Evolutionary conservation across 2,329 filamentous ascomycete genomes (phyloP), one percentile per base, ranked within the genome.

Genomic region (Ceratocystis albifundus): DNA sequence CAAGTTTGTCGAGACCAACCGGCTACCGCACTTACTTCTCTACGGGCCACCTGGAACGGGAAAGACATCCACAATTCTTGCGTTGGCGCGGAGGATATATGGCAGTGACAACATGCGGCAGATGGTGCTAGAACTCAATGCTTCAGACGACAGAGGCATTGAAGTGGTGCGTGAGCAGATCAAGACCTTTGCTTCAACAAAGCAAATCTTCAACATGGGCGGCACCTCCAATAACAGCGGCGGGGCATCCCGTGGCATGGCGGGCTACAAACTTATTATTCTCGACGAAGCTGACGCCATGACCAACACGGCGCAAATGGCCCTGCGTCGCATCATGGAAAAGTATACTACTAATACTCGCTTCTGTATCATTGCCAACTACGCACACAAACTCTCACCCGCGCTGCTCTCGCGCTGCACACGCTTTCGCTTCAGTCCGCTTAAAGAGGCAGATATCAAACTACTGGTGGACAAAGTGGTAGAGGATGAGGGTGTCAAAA

Each of bases 291-390:
- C 94, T n/a, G 94, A 99, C 75, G 94, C 94, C 65, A 99, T 99
- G 94, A 99, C 94, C n/a, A 88, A 90, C 65, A 95, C 93, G 0
- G 94, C 94, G 4, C 94, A 99, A 77, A 99, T 99, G 93, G 94
- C 94, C 0, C 80, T 99, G 66, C 84, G 94, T 69, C 82, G 94
- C 61, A 97, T 99, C 73, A 99, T 99, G 94, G 94, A 99, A 74
- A 96, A 96, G 78, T 99, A 99, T 78, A 99, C 94, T 0, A 89
- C 89, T 68, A 99, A 99, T 78, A 96, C 94, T 1, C 83, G 94
- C 64, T 99, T 99, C 78, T 97, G 93, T 78, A 90, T 99, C 74
- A 97, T 99, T 71, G 94, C 94, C 71, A 99, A 99, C 77, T 99
- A 99, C 76, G 94, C 94, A 36, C 94, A 99, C 79, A 99, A 99